Conservation (phyloP, 352 stramenopile genomes). For the Phytophthora europaea region DNA sequence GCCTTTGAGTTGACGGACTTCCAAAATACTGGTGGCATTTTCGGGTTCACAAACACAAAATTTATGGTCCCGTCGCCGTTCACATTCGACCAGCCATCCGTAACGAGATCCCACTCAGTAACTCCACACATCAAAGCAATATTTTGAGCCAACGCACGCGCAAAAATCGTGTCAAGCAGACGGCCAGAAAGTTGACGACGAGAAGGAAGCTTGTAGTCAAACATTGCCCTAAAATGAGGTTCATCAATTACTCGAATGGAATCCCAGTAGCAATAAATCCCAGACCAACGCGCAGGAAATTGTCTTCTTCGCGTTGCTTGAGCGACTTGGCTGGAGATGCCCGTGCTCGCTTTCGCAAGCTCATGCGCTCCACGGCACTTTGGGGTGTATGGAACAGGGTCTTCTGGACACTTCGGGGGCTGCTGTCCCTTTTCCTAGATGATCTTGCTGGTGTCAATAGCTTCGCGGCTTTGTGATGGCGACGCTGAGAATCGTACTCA, state of each 20-base stretch:
- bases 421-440: no score
- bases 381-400: no score
- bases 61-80: slow-evolving; percentile 24
- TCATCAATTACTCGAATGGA: slow-evolving; percentile 2
- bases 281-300: background rate
- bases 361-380: no score
- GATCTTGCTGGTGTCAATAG: no score
- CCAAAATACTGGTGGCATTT: slow-evolving; percentile 10
- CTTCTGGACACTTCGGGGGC: no score
- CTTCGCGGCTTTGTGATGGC: no score
- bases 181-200: slow-evolving; percentile 2
- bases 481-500: no score
- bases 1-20: slow-evolving; percentile 7
- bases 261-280: background rate
- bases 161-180: background rate
- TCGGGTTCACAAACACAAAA: slow-evolving; percentile 14
- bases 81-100: slow-evolving; percentile 18
- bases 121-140: background rate
- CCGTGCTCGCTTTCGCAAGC: no score
- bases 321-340: no score
- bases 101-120: slow-evolving; percentile 1
- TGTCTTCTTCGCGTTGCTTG: no score
- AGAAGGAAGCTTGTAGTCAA: slow-evolving; percentile 11
- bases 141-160: background rate
- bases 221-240: background rate